phyloP scores from a whole-genome alignment of 2,329 filamentous ascomycete genomes.

The Podosphaera xanthii region DNA sequence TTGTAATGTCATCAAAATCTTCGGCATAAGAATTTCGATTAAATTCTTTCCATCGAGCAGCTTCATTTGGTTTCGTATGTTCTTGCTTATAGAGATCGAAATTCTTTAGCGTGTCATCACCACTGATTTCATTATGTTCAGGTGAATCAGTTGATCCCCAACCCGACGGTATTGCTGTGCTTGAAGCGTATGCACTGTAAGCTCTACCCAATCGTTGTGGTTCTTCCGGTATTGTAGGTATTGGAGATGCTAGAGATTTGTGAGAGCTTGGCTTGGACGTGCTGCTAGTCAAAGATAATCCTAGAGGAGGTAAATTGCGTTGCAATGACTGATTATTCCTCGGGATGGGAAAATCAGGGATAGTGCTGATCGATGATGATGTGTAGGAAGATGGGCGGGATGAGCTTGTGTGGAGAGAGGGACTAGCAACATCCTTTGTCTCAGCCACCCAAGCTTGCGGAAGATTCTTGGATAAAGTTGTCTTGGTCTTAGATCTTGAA shows the following conservation, averaged over 20 bases:
- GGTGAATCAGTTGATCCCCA: slow-evolving; percentile 32
- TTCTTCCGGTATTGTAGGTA: slow-evolving; percentile 57
- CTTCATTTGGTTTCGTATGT: slow-evolving; percentile 11
- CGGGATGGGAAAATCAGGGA: slow-evolving; percentile 25
- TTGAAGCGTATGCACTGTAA: slow-evolving; percentile 44
- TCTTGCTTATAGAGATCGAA: slow-evolving; percentile 8
- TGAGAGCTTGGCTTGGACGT: slow-evolving; percentile 43
- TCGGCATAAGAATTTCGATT: slow-evolving; percentile 39
- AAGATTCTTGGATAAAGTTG: slow-evolving; percentile 27
- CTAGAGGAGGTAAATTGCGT: slow-evolving; percentile 32
- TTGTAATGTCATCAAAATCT: slow-evolving; percentile 26
- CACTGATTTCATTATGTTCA: slow-evolving; percentile 6
- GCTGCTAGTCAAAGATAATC: slow-evolving; percentile 26
- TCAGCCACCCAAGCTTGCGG: slow-evolving; percentile 16
- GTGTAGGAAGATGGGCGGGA: slow-evolving; percentile 26
- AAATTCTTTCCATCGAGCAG: slow-evolving; percentile 27
- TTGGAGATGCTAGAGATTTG: slow-evolving; percentile 47
- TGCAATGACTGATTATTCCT: slow-evolving; percentile 16
- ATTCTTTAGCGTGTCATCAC: slow-evolving; percentile 11
- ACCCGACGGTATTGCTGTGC: slow-evolving; percentile 45
- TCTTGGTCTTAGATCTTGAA: slow-evolving; percentile 31
- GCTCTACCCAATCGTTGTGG: slow-evolving; percentile 26
- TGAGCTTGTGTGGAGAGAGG: slow-evolving; percentile 24
- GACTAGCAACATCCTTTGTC: slow-evolving; percentile 10
- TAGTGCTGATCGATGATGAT: slow-evolving; percentile 29